Evolutionary conservation across 2,329 filamentous ascomycete genomes (phyloP).

Genomic region (Cordyceps sp.): DNA sequence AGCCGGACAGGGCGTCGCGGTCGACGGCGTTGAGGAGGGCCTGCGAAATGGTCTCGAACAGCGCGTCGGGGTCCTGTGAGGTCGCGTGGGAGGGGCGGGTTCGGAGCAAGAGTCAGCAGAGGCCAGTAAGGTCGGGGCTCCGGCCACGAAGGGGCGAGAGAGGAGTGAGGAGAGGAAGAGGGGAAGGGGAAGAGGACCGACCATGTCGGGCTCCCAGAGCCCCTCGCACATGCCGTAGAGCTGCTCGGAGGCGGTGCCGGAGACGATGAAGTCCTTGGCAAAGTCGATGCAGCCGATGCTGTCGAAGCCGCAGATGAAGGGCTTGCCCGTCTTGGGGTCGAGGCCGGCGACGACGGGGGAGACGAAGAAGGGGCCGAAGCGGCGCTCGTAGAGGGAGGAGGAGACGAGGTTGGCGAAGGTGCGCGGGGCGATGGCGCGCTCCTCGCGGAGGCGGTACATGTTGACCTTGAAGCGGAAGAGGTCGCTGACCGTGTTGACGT

Average conservation of each 20-base stretch:
- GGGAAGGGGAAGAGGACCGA: constrained; percentile 27
- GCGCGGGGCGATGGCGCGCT: constrained; percentile 84
- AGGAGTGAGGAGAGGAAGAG: no score
- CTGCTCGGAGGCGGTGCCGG: constrained; percentile 90
- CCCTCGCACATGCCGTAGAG: constrained; percentile 98
- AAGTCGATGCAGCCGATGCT: constrained; percentile 99
- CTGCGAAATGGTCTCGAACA: constrained; percentile 98
- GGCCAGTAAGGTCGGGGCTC: no score
- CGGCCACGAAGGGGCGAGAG: no score
- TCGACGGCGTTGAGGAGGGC: constrained; percentile 90
- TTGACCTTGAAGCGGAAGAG: constrained; percentile 99
- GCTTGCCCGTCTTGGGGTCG: constrained; percentile 83
- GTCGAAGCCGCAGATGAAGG: constrained; percentile 98
- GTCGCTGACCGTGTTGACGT: constrained; percentile 86
- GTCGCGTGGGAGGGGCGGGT: not conserved
- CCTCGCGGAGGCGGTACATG: constrained; percentile 97
- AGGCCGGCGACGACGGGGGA: constrained; percentile 88
- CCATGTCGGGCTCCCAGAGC: constrained; percentile 93
- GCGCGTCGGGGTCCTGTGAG: constrained; percentile 64
- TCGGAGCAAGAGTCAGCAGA: not conserved
- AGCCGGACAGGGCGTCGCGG: constrained; percentile 88
- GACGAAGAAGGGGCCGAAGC: constrained; percentile 95
- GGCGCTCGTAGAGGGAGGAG: constrained; percentile 78
- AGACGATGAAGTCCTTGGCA: constrained; percentile 98
- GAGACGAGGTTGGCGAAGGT: constrained; percentile 95